Base-by-base conservation (phyloP, 1,139 yeast species). In the Groenewaldozyma auringiensis region DNA sequence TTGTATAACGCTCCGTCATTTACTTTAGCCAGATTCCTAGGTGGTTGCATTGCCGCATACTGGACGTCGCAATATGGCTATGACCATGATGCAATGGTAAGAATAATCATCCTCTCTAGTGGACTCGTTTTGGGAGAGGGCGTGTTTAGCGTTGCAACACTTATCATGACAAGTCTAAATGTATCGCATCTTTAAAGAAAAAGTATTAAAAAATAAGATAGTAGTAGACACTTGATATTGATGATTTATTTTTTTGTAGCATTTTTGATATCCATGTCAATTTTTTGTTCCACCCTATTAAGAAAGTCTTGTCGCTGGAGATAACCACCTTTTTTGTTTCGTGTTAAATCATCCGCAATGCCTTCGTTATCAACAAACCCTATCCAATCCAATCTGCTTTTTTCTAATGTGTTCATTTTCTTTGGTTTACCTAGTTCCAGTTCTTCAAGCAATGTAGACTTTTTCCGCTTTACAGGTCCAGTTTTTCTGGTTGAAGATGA, bases 121-220 rank as follows among this genome's bases (percentile, higher is more conserved):
- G 98, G 98, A 0, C 70, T 92, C 52, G 95, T 92, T 1, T 69
- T 92, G 33, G 98, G 98, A 14, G 98, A 92, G 64, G 97, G 98
- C 0, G 70, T 89, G 42, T 77, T 87, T 53, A 85, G 96, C 60
- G 85, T 84, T 17, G 69, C 85, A 34, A 83, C 85, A 31, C 82
- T 92, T 89, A 57, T 83, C 2, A 69, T 88, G 58, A 82, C 95
- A 1, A 77, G 85, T 54, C 57, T 85, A 50, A 64, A 66, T 3
- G 70, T 73, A 3, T 78, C 79, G 2, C 78, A 74, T 56, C 62
- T 70, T 41, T 72, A 56, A 56, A 17, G 40, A 16, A 18, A 21
- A 2, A 9, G 17, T 2, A 17, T 29, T 33, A 25, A 21, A 31
- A 17, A 21, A 31, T 9, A 6, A 32, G 9, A 37, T 6, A 13